Evolutionary conservation across 495 filamentous ascomycete genomes (phyloP), one percentile per base, ranked within the genome.

Genomic region (Penicillium soppii): DNA sequence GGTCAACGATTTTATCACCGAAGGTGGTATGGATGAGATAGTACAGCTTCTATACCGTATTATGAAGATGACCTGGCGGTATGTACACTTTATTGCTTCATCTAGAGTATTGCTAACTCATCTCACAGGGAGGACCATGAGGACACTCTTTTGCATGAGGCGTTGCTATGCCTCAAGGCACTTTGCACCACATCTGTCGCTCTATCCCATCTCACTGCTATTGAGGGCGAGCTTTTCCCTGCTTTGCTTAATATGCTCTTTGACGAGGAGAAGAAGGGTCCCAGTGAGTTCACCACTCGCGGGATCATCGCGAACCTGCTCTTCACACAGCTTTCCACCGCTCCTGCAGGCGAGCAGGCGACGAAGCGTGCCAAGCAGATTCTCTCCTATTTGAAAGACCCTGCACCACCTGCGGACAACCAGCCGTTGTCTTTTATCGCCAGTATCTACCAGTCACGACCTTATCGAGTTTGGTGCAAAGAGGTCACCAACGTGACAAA

Each of bases 61-160:
- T 42, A 91, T 97, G 82, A 86, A 88, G 45, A 84, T 98, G 46
- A 95, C 96, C 66, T 98, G 94, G 94, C 87, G 92, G 89, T 92
- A 79, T 60, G 86, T 74, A 36, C 17, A 4, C 23, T 10, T 13
- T 4, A 16, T 37, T 30, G 23, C 32, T 45, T 47, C 43, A 29
- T 38, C 17, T 4, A 7, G 6, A 39, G n/a, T 19, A 25, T 29
- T 8, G 32, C 64, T 66, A 44, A 69, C 33, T 10, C 15, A n/a
- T 26, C 29, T 33, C n/a, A 61, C 53, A 91, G 91, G 61, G 94
- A 97, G 75, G 94, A 98, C 59, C 94, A 98, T 62, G 94, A 98
- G 69, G 94, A 98, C 63, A 83, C 82, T 16, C 79, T 98, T 16
- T 79, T 97, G 10, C 92, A 97, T 54, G 94, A 98, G 68, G 87